Evolutionary conservation across 345 rosid genomes (phyloP).

Genomic region (Xanthoceras sorbifolium): DNA sequence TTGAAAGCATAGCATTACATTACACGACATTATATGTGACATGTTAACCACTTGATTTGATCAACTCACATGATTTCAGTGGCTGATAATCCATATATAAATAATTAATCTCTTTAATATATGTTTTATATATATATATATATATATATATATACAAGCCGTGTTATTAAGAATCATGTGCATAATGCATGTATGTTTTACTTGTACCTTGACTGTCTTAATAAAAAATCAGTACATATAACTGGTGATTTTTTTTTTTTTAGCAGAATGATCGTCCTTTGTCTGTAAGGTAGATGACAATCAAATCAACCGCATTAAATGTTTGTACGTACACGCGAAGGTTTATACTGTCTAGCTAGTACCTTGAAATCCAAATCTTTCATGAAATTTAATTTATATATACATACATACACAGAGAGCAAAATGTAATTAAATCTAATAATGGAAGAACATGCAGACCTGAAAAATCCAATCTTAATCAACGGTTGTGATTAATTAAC

Average conservation of each 20-base stretch:
- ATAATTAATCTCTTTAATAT: too few species aligned
- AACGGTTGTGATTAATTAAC: too few species aligned
- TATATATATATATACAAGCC: too few species aligned
- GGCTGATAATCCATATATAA: slow-evolving; percentile 6
- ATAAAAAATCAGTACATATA: background rate
- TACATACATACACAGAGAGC: too few species aligned
- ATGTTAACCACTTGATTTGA: slow-evolving; percentile 28
- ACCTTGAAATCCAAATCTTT: background rate
- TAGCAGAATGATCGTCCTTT: background rate
- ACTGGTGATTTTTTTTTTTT: background rate
- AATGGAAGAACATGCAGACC: background rate
- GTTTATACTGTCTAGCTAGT: background rate
- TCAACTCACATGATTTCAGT: slow-evolving; percentile 18
- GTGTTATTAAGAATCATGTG: too few species aligned
- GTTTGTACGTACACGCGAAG: background rate
- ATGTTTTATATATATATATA: too few species aligned
- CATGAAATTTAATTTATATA: background rate
- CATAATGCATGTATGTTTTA: background rate
- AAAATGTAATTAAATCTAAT: background rate
- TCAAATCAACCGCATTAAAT: slow-evolving; percentile 2
- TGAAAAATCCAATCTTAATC: background rate
- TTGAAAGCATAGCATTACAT: background rate
- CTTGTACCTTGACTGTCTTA: background rate
- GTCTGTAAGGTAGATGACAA: background rate
- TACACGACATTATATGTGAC: slow-evolving; percentile 21